These are phyloP conservation scores for Xylariaceae sp. DNA, from an alignment of 2,329 filamentous ascomycete genomes.

Conservation along the genomic window DNA sequence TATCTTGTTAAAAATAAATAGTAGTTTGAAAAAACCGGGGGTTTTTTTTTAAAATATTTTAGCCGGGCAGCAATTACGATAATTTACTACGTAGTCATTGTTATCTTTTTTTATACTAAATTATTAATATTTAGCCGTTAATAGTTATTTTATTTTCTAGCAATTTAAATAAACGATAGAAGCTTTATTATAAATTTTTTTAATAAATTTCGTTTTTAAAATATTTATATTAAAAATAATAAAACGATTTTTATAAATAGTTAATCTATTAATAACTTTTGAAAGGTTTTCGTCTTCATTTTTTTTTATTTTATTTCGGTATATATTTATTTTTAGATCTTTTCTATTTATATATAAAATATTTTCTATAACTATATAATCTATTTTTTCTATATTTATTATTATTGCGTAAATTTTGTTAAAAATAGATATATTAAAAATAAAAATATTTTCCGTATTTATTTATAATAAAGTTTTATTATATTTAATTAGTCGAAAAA, in stretches of 20 bases:
- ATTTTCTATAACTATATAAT: not conserved
- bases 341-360: not conserved
- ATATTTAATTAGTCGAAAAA: too few relatives aligned
- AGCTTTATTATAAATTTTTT: not conserved
- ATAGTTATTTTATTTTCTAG: not conserved
- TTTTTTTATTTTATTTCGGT: too few relatives aligned
- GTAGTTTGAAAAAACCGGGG: too few relatives aligned
- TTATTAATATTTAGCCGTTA: too few relatives aligned
- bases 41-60: too few relatives aligned
- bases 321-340: too few relatives aligned
- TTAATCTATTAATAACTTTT: too few relatives aligned
- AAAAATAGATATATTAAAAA: not conserved
- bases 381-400: not conserved
- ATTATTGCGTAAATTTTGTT: not conserved
- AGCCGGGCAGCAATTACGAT: not conserved
- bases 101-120: too few relatives aligned
- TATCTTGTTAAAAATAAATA: too few relatives aligned
- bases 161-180: not conserved
- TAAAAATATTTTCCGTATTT: not conserved
- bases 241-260: not conserved
- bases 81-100: too few relatives aligned
- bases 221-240: not conserved
- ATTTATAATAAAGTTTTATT: too few relatives aligned
- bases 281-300: too few relatives aligned
- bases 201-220: not conserved